A percentile compares a stretch with the other conserved stretches of the same genome.
Conservation (phyloP, 805 yeast species). For the Candida boleticola region DNA sequence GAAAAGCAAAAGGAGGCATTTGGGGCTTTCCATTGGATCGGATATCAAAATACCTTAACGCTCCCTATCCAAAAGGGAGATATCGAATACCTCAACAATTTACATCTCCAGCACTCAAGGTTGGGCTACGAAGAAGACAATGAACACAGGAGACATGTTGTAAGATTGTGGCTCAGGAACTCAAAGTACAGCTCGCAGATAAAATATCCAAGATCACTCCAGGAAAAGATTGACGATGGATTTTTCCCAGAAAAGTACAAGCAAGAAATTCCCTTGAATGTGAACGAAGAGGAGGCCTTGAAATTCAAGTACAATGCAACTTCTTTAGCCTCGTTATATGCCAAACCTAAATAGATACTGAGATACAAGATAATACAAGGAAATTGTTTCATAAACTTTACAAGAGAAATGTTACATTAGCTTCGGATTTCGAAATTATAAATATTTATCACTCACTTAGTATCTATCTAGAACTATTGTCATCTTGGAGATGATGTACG, state of each 20-base stretch:
- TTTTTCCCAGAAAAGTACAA: slow-evolving; percentile 9
- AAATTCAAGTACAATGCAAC: slow-evolving; percentile 7
- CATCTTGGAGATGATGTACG: no score
- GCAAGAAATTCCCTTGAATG: slow-evolving; percentile 11
- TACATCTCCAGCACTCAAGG: slow-evolving; percentile 10
- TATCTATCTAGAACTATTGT: no score
- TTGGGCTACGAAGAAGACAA: slow-evolving; percentile 10
- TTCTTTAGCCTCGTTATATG: slow-evolving; percentile 7
- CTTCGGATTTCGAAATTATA: no score
- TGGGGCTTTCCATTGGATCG: slow-evolving; percentile 11
- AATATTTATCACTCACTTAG: no score
- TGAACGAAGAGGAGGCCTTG: slow-evolving; percentile 9
- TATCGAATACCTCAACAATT: slow-evolving; percentile 11
- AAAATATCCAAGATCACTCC: slow-evolving; percentile 6
- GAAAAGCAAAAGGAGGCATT: slow-evolving; percentile 10
- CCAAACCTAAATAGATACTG: slow-evolving; percentile 9
- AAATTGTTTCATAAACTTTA: background rate
- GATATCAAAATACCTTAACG: slow-evolving; percentile 6
- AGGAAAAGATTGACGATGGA: slow-evolving; percentile 4
- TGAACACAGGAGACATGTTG: slow-evolving; percentile 11
- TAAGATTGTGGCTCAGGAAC: slow-evolving; percentile 11
- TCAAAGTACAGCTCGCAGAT: slow-evolving; percentile 8
- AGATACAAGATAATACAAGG: no score
- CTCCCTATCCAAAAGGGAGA: slow-evolving; percentile 9
- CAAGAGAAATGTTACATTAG: background rate